phyloP scores from a whole-genome alignment of 768 basidiomycete genomes.

The Cystofilobasidium bisporidii region DNA sequence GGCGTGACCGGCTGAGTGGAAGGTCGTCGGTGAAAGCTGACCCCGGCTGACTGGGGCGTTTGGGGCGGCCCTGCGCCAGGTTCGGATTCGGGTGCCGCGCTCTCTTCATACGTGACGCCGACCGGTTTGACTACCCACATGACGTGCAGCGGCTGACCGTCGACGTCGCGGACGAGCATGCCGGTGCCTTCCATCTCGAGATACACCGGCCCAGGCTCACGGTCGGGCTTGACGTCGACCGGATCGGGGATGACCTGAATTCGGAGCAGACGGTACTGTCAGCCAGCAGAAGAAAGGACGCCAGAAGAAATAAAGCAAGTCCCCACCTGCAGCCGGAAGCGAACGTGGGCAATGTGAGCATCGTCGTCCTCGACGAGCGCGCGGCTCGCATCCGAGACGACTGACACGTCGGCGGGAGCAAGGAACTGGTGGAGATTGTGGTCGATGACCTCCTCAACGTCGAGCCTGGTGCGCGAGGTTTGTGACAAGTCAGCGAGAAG shows the following conservation, averaged over 20 bases:
- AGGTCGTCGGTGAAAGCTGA: conserved; percentile 17
- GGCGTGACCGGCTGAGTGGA: conserved; percentile 37
- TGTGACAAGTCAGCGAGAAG: not conserved
- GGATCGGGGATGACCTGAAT: conserved; percentile 14
- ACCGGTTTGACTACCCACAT: conserved; percentile 89
- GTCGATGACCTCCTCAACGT: conserved; percentile 42
- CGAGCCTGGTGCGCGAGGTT: conserved; percentile 46
- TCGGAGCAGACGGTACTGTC: not conserved
- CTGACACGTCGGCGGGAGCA: conserved; percentile 63
- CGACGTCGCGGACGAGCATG: conserved; percentile 94
- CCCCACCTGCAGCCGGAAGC: conserved; percentile 67
- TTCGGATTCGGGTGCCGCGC: not conserved
- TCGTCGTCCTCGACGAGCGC: conserved; percentile 69
- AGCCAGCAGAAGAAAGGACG: too few relatives aligned
- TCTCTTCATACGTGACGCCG: conserved; percentile 22
- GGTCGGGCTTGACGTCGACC: conserved; percentile 29
- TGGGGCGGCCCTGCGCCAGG: conserved; percentile 4
- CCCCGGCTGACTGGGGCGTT: not conserved
- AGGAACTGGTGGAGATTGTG: conserved; percentile 73
- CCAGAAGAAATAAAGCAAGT: too few relatives aligned
- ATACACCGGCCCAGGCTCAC: conserved; percentile 41
- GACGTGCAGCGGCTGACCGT: conserved; percentile 78
- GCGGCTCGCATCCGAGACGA: conserved; percentile 78
- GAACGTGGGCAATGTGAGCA: conserved; percentile 71
- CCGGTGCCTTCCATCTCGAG: conserved; percentile 95